Evolutionary conservation across 2,329 filamentous ascomycete species (phyloP).

Genomic region (Ceratocystis destructans): DNA sequence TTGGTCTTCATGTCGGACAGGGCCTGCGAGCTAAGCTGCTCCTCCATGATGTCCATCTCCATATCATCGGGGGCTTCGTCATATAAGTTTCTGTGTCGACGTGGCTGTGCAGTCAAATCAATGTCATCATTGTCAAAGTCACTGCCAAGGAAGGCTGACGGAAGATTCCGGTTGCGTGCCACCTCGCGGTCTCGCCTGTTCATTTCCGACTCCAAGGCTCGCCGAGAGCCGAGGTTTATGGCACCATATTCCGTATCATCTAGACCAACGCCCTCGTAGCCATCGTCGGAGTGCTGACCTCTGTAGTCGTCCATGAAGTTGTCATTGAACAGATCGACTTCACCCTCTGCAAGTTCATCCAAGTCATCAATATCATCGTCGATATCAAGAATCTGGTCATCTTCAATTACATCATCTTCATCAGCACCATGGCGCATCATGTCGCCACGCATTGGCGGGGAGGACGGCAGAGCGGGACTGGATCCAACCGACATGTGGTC

Average conservation of each 20-base stretch:
- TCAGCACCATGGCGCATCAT: conserved; percentile 51
- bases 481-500: conserved; percentile 40
- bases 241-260: conserved; percentile 64
- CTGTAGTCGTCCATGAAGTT: conserved; percentile 60
- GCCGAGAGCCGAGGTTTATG: conserved; percentile 51
- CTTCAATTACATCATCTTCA: conserved; percentile 60
- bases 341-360: conserved; percentile 69
- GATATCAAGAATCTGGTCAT: conserved; percentile 41
- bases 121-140: conserved; percentile 77
- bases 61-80: conserved; percentile 90
- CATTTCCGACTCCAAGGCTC: conserved; percentile 58
- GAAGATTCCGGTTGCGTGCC: conserved; percentile 50
- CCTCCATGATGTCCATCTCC: conserved; percentile 90
- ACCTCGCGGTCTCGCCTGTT: conserved; percentile 62
- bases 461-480: conserved; percentile 53
- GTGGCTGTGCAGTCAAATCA: conserved; percentile 73
- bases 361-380: conserved; percentile 59
- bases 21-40: conserved; percentile 83
- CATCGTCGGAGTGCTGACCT: conserved; percentile 44
- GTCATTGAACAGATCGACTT: conserved; percentile 63
- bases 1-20: conserved; percentile 86
- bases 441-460: conserved; percentile 45
- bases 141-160: conserved; percentile 59
- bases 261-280: conserved; percentile 56
- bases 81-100: conserved; percentile 75